Percentiles rank a stretch among this genome's conserved stretches.
These are phyloP conservation scores for Fusarium dlaminii DNA, from an alignment of 2,329 filamentous ascomycete species.

Conservation along the genomic window DNA sequence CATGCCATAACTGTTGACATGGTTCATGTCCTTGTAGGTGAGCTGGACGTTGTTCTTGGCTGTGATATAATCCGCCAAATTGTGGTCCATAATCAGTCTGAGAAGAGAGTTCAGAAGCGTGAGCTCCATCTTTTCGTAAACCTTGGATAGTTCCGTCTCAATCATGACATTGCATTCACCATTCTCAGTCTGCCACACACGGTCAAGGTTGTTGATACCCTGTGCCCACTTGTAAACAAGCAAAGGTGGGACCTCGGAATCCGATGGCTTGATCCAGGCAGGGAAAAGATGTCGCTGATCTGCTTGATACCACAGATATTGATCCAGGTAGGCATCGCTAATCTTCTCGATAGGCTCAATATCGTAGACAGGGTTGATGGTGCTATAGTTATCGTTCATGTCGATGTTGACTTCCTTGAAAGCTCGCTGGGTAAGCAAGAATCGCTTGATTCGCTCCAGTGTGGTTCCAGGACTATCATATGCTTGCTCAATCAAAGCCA, in stretches of 20 bases:
- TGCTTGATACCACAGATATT: slow-evolving; percentile 99
- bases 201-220: slow-evolving; percentile 96
- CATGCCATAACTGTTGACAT: slow-evolving; percentile 98
- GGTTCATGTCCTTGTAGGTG: slow-evolving; percentile 99
- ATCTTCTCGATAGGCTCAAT: slow-evolving; percentile 99
- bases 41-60: slow-evolving; percentile 99
- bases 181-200: slow-evolving; percentile 92
- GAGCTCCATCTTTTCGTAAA: slow-evolving; percentile 99
- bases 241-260: slow-evolving; percentile 94
- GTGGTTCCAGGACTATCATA: slow-evolving; percentile 98
- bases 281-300: slow-evolving; percentile 97
- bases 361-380: slow-evolving; percentile 98
- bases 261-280: slow-evolving; percentile 98
- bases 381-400: slow-evolving; percentile 99
- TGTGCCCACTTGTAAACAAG: slow-evolving; percentile 99
- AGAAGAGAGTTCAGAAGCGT: slow-evolving; percentile 93
- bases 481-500: slow-evolving; percentile 96
- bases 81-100: slow-evolving; percentile 98
- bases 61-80: slow-evolving; percentile 97
- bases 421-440: slow-evolving; percentile 93
- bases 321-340: slow-evolving; percentile 96
- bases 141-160: slow-evolving; percentile 97
- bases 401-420: slow-evolving; percentile 99
- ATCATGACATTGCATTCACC: slow-evolving; percentile 99
- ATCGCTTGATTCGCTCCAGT: slow-evolving; percentile 94